Base-by-base conservation (phyloP, 2,329 filamentous ascomycete species). In the Exophiala sp. region DNA sequence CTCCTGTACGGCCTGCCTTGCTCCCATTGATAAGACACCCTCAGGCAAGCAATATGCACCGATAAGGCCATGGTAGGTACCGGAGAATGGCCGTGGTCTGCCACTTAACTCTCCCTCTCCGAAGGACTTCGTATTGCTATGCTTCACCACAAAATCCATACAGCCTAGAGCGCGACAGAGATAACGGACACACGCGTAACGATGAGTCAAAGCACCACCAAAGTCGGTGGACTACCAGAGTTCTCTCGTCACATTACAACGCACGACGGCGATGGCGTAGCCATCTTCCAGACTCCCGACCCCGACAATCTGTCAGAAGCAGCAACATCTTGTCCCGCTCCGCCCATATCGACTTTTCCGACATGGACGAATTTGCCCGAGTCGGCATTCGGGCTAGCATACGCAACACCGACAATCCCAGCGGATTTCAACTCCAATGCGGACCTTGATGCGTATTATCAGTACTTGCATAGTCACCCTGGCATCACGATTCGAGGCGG, bases 401-500 rank as follows among this genome's bases (percentile, higher is more conserved):
- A 56, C 24, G 56, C 57, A 11, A 59, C 57, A 4, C 29, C 45
- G 16, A 42, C 39, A 2, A 47, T 43, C 13, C 55, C 52, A 7
- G 52, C 53, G 16, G 43, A 52, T 13, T 48, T 56, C 34, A 52
- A 51, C 24, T 29, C 46, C 23, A 46, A 54, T n/a, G 35, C 46
- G 11, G 57, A 59, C 38, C 27, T 59, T 7, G 43, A 41, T 10
- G 30, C 46, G 7, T 59, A 56, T 42, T 48, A 58, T 18, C 23
- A 43, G 11, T 53, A 57, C 45, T 45, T 52, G 7, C 42, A 50
- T 16, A 38, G 50, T 35, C 56, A 56, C 27, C 57, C 57, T 3
- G 52, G 52, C 2, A 43, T 59, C 23, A 43, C 46, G 21, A 55
- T 59, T n/a, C 35, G 43, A 32, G 57, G 57, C 10, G 57, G 57